A percentile compares a stretch with the other conserved stretches of the same genome.
phyloP scores from a whole-genome alignment of 345 rosid species.

The Murraya koenigii region DNA sequence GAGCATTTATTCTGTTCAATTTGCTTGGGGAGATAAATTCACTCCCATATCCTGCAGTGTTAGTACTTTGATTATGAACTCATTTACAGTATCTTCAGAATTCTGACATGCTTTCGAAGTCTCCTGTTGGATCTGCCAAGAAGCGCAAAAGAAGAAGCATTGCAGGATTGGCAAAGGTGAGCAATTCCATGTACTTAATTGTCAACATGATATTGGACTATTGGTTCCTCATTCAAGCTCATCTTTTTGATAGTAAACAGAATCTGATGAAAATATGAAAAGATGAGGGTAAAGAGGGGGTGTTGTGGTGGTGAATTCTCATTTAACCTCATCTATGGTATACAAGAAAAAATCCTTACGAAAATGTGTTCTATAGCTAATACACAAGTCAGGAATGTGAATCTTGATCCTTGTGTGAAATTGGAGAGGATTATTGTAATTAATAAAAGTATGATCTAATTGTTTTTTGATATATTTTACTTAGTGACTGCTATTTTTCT shows the following conservation, averaged over 20 bases:
- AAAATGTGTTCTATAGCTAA: too few species aligned
- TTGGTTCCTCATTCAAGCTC: neutral
- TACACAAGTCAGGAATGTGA: too few species aligned
- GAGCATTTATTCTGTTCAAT: constrained; percentile 15
- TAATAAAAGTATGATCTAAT: too few species aligned
- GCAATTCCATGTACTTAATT: neutral
- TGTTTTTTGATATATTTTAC: too few species aligned
- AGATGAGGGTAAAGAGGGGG: too few species aligned
- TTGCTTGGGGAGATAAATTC: constrained; percentile 1
- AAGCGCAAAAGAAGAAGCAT: constrained; percentile 74
- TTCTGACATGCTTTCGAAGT: constrained; percentile 37
- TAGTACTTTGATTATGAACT: constrained; percentile 11
- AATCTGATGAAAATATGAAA: neutral
- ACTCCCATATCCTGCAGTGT: constrained; percentile 3
- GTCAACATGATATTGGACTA: neutral
- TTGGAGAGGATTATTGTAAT: too few species aligned
- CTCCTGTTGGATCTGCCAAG: constrained; percentile 57
- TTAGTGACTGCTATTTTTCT: too few species aligned
- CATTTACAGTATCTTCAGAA: constrained; percentile 25
- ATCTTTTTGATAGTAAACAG: neutral
- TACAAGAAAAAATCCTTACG: too few species aligned
- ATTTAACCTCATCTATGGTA: too few species aligned
- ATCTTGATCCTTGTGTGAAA: too few species aligned
- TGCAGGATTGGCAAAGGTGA: constrained; percentile 76
- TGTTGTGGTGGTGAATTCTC: too few species aligned